Evolutionary conservation across 202 grass and related monocot species (phyloP), one percentile per base, ranked within the genome.

Genomic region (Hordeum pubiflorum): DNA sequence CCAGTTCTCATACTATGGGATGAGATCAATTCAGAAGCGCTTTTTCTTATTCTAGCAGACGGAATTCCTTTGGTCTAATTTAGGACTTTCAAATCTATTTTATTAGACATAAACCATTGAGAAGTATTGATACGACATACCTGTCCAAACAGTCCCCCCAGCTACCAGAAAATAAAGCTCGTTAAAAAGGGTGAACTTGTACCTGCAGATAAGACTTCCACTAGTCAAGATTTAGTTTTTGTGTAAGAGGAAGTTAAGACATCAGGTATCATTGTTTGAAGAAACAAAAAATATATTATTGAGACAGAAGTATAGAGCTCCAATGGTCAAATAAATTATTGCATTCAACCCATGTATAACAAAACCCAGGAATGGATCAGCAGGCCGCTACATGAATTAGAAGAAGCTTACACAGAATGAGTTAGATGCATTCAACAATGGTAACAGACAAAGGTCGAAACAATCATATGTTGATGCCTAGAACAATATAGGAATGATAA

Each of bases 171-270:
- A 98, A 85, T 98, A 98, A 44, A 98, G 96, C 83, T 98, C 96
- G 26, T 98, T 98, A 80, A 98, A 98, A 91, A 98, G 90, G 26
- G 96, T 95, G 79, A 98, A 98, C 81, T 93, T 95, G 77, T 98
- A 98, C 96, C 92, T 98, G 81, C 58, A 87, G 82, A 26, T 24
- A 85, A 64, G 15, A 76, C 38, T 44, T 72, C 80, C 14, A 52
- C 14, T 63, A 77, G 72, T 79, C 44, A 86, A 64, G 10, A 58
- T 81, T 71, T 80, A 31, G 18, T 69, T 65, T 26, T 52, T 17
- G 80, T 61, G 56, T 43, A 11, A 63, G 54, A 37, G 15, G 39
- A 62, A 64, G 32, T 70, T 50, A 59, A 58, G 26, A 67, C 14
- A 11, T 39, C 23, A 1, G 54, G 33, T 65, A 63, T 2, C 58